A percentile compares a stretch with the other conserved stretches of the same genome.
phyloP scores from a whole-genome alignment of 768 basidiomycete genomes.

The Tylopilus subfusipes region DNA sequence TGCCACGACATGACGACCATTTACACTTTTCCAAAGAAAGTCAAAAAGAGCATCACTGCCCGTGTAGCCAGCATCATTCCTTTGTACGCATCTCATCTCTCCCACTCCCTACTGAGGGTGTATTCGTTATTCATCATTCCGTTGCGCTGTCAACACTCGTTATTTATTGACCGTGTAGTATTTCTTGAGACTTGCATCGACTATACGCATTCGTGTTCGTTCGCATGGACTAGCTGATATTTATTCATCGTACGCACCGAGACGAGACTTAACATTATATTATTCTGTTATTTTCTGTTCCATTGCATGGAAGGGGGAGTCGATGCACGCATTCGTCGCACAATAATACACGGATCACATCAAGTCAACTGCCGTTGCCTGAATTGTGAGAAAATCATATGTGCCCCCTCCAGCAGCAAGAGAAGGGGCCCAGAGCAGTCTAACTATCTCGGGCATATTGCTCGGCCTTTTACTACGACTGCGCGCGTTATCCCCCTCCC shows the following conservation, averaged over 20 bases:
- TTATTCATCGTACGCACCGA: conserved; percentile 16
- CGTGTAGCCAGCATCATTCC: conserved; percentile 11
- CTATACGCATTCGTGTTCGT: conserved; percentile 9
- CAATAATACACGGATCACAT: conserved; percentile 1
- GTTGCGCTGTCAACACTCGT: not conserved
- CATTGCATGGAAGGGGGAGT: not conserved
- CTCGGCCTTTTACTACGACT: conserved; percentile 12
- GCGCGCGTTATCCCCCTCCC: conserved; percentile 19
- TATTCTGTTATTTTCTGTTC: conserved; percentile 4
- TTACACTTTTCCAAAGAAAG: conserved; percentile 1
- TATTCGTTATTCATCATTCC: conserved; percentile 13
- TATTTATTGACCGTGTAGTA: conserved; percentile 23
- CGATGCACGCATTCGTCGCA: not conserved
- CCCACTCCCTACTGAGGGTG: conserved; percentile 1
- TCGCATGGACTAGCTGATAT: conserved; percentile 9
- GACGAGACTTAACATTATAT: conserved; percentile 14
- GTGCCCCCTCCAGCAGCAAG: not conserved
- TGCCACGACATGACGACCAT: conserved; percentile 3
- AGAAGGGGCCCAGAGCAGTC: not conserved
- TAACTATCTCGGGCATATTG: conserved; percentile 4
- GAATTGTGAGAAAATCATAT: not conserved
- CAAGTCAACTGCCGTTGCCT: not conserved
- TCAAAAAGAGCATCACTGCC: not conserved
- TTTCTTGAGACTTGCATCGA: conserved; percentile 11
- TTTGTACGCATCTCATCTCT: conserved; percentile 5